These are phyloP conservation scores for Lasiosphaeria miniovina DNA, from an alignment of 495 filamentous ascomycete species.

Conservation along the genomic window DNA sequence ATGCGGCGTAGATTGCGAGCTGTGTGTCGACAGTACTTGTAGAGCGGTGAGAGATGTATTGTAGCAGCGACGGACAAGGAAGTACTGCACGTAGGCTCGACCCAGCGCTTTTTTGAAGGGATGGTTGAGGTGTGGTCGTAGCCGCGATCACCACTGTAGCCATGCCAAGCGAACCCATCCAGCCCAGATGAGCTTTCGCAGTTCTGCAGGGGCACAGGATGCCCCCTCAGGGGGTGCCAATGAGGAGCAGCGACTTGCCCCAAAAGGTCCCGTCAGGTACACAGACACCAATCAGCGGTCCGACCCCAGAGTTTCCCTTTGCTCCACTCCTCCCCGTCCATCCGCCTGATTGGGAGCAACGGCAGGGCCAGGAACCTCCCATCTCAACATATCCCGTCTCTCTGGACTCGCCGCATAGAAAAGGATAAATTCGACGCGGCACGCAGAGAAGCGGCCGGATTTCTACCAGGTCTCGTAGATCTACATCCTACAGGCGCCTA, in stretches of 20 bases:
- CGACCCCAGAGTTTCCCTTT: neutral
- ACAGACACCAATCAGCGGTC: constrained; percentile 1
- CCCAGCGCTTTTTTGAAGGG: neutral
- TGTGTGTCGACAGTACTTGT: neutral
- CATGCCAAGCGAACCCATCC: constrained; percentile 2
- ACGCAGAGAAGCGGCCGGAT: too few species aligned
- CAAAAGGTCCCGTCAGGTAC: neutral
- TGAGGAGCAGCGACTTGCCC: constrained; percentile 9
- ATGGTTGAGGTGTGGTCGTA: constrained; percentile 9
- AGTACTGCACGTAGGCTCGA: neutral
- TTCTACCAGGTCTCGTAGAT: too few species aligned
- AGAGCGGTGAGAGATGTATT: neutral
- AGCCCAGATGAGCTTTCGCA: neutral
- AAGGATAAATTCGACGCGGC: too few species aligned
- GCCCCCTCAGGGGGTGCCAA: constrained; percentile 5
- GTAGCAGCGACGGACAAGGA: neutral
- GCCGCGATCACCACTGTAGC: neutral
- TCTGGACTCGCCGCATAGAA: too few species aligned
- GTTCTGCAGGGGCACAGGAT: constrained; percentile 7
- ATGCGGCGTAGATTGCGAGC: constrained; percentile 7
- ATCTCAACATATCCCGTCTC: too few species aligned
- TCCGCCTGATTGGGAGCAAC: neutral
- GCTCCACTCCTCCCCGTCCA: neutral
- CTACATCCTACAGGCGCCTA: too few species aligned
- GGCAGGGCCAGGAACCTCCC: neutral